Percentiles rank a stretch among this genome's conserved stretches.
Conservation (phyloP, 78 protist genomes). For the Guillardia theta region DNA sequence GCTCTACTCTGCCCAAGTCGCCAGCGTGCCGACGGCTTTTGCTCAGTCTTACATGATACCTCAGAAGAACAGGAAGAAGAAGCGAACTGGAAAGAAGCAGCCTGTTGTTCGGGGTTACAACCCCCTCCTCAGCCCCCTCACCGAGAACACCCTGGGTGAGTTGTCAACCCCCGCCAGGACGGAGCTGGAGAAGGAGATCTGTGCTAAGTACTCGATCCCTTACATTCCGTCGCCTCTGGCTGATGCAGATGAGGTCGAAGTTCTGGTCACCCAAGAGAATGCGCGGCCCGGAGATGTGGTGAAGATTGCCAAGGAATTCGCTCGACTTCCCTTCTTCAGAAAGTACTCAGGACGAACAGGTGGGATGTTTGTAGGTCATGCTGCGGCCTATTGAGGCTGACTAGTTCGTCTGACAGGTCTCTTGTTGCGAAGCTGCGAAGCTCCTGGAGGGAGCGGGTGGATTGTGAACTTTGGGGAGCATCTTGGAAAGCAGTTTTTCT, state of each 20-base stretch:
- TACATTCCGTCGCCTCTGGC: background rate
- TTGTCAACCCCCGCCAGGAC: background rate
- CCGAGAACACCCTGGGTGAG: background rate
- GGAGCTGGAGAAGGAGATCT: background rate
- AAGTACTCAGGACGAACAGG: background rate
- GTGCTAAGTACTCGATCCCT: no score
- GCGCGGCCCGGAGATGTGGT: background rate
- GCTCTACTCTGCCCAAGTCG: no score
- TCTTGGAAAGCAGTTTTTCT: background rate
- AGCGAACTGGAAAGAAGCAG: background rate
- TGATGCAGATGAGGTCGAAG: background rate
- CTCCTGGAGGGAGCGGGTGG: background rate
- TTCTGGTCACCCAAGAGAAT: background rate
- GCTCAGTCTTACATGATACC: no score
- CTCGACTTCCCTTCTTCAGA: background rate
- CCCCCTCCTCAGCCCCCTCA: background rate
- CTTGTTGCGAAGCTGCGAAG: background rate
- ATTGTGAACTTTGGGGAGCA: background rate
- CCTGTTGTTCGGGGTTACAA: background rate
- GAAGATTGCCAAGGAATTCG: background rate
- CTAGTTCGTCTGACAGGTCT: background rate
- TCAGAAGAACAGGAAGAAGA: background rate
- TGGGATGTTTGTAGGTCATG: no score
- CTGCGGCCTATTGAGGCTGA: no score
- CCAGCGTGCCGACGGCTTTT: no score